Evolutionary conservation across 352 stramenopile genomes (phyloP), one percentile per base, ranked within the genome.

Genomic region (Phytophthora pistaciae): DNA sequence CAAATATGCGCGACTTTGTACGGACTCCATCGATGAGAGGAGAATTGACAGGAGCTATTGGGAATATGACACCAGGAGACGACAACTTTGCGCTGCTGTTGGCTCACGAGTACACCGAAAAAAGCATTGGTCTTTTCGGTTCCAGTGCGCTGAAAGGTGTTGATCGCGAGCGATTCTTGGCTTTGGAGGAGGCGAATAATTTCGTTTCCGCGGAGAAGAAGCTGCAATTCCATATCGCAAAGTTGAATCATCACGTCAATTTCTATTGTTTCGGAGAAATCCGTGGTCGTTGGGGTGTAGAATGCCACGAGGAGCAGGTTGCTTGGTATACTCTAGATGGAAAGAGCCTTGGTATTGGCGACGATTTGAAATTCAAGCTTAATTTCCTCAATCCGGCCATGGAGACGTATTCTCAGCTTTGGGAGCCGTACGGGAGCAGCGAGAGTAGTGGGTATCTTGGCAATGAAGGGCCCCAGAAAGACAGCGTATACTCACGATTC

Each of bases 401-500:
- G 42, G 42, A 49, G 10, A 49, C 42, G 14, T 20, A 49, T n/a
- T 49, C 42, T 23, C 42, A 49, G 42, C 16, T 49, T 23, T 49
- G 46, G n/a, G 25, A 53, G 20, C n/a, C 46, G 46, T 53, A 27
- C 6, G 46, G 46, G 25, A 29, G 46, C 5, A 27, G 46, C 27
- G 20, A 53, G 10, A 53, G 14, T 27, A 23, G 6, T 9, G 46
- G 46, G n/a, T 53, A 53, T 27, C 25, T 53, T 10, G 46, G 46
- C 46, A 53, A 53, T 14, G 46, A 53, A 53, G 46, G 46, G 27
- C 18, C 46, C n/a, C 6, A 23, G 13, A 53, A 53, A 16, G 20
- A 53, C 20, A 53, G 46, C 46, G n/a, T 53, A 27, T 53, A 53
- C 20, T 25, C 46, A 3, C 46, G 46, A 53, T 53, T 53, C 10